Base-by-base conservation (phyloP, 176 grass and related monocot genomes). In the Juncus inflexus region DNA sequence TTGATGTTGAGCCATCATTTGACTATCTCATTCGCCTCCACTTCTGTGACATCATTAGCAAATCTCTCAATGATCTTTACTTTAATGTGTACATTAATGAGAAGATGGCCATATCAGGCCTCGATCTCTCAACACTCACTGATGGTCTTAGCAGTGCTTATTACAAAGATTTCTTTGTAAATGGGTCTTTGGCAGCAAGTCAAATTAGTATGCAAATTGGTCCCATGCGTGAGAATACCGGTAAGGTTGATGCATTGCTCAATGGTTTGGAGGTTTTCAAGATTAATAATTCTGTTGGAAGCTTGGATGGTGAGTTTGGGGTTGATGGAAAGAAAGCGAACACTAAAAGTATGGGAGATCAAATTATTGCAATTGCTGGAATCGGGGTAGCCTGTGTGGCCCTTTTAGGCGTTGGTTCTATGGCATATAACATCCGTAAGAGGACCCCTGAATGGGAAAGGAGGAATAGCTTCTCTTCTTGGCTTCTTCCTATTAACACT, bases 11-110 rank as follows among this genome's bases (percentile, higher is more conserved):
- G 77, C 37, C 85, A 1, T 40, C 82, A 3, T 91, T 91, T 52
- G 47, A 74, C 52, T 84, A 97, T 75, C 4, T 86, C 0, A 45
- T 97, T 42, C 84, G 94, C 4, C 80, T 97, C 50, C 87, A 91
- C 79, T 97, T 97, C 76, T 80, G 79, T 52, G 94, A 97, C 80
- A 91, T 97, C 80, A 55, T 97, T 3, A 97, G 94, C 78, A 84
- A 81, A 62, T 28, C 79, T 61, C 67, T 76, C 60, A 86, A 97
- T 63, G 88, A 91, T 55, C 94, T 91, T 71, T 97, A 97, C 72
- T 97, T 97, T 84, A 81, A 91, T 76, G 94, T 83, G 0, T 97
- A 76, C 85, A 15, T 97, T 54, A 89, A 82, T 54, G 85, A 57
- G 1, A 65, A 65, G 35, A 91, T 77, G 83, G 94, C 88, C 55